Base-by-base conservation (phyloP, 257 asterid species). In the Lavandula angustifolia region DNA sequence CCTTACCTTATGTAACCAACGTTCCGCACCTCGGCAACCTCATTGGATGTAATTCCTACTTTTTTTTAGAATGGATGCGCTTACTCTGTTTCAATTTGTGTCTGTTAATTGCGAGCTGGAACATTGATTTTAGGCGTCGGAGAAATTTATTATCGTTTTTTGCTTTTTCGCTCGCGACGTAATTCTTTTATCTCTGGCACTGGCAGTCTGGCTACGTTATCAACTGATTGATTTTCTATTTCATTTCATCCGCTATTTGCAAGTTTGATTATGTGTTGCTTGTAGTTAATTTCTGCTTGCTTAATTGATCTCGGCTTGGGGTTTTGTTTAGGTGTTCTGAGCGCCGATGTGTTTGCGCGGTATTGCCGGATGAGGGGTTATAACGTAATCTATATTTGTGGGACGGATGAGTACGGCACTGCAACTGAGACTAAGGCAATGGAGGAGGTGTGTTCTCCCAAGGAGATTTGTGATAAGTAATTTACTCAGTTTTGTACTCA, bases 11-110 rank as follows among this genome's bases (percentile, higher is more conserved):
- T 38, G 96, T 91, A 49, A 91, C 88, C 68, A 91, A 91, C 78
- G 91, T 91, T 7, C 98, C 98, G 17, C 96, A 91, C 62, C 96
- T 88, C 60, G 98, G 98, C 67, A 91, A 91, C 80, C 82, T 91
- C 66, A 91, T 91, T 57, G 98, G 98, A 59, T 78, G 97, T 85
- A 75, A 70, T 58, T 67, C 6, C 62, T 11, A 4, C 27, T 22
- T 22, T 22, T 22, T 22, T 22, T 22, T 22, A 22, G 27, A 22
- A 22, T 57, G 96, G 98, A 59, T 78, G 97, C 83, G 6, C 54
- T 49, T 44, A 44, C 17, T 34, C 31, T 18, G 12, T n/a, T 11
- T 55, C 37, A 4, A 29, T 27, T 42, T 40, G 7, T 41, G 9
- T 13, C 4, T 7, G 27, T 31, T 2, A 8, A 44, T 43, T 55